phyloP scores from a whole-genome alignment of 139 green algal species.

The Astrephomene gubernaculifera region DNA sequence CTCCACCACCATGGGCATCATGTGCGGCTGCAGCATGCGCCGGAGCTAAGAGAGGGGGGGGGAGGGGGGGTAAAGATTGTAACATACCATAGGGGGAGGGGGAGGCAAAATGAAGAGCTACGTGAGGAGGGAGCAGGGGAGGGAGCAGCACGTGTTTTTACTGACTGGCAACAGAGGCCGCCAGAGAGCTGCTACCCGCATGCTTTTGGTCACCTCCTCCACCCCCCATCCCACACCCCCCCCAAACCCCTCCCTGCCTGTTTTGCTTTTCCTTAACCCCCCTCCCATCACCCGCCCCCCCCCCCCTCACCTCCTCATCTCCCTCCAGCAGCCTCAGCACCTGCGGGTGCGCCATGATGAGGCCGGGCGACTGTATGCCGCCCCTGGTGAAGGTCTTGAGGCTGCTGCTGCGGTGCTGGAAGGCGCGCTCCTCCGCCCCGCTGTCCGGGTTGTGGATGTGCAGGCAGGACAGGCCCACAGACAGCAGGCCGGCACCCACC shows the following conservation, averaged over 20 bases:
- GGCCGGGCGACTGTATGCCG: constrained; percentile 17
- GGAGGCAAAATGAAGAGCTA: background rate
- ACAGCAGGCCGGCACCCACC: constrained; percentile 8
- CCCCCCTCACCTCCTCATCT: background rate
- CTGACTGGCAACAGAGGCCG: background rate
- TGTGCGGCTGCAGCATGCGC: background rate
- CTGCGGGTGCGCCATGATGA: constrained; percentile 9
- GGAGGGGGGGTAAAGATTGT: background rate
- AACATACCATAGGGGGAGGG: background rate
- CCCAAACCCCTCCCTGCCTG: background rate
- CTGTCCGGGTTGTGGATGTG: background rate
- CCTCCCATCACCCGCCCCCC: background rate
- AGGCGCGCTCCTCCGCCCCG: constrained; percentile 1
- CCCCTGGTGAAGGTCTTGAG: background rate
- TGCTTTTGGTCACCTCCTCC: no score
- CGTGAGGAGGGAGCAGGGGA: background rate
- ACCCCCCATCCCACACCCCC: background rate
- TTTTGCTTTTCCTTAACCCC: background rate
- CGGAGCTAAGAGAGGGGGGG: background rate
- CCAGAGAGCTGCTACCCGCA: no score
- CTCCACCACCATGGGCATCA: constrained; percentile 81
- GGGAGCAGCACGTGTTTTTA: background rate
- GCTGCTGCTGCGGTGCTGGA: background rate
- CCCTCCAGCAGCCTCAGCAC: constrained; percentile 22
- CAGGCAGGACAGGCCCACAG: background rate